These are phyloP conservation scores for Wickerhamiella allomyrinae DNA, from an alignment of 805 yeast species.

Conservation along the genomic window DNA sequence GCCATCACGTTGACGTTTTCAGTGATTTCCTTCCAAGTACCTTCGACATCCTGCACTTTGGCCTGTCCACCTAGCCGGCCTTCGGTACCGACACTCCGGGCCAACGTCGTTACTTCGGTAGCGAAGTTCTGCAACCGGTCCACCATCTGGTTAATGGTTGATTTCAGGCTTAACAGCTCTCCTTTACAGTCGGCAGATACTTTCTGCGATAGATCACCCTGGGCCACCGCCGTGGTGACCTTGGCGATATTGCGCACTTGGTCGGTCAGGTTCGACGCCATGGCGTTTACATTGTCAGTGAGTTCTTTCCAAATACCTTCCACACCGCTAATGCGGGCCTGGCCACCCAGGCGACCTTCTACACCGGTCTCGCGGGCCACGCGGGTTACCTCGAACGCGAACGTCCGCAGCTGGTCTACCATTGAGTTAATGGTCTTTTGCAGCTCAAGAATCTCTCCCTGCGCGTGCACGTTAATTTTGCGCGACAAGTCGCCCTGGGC, in stretches of 20 bases:
- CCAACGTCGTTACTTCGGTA: constrained; percentile 72
- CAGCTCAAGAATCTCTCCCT: constrained; percentile 73
- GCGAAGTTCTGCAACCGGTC: constrained; percentile 71
- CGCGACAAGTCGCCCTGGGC: constrained; percentile 75
- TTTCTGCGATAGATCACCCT: constrained; percentile 67
- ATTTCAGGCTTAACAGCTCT: constrained; percentile 63
- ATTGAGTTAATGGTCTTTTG: constrained; percentile 79
- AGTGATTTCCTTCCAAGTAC: constrained; percentile 74
- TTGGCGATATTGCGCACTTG: constrained; percentile 81
- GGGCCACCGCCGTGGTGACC: constrained; percentile 78
- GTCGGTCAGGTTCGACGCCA: constrained; percentile 77
- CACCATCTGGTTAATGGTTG: constrained; percentile 80
- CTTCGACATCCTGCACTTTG: constrained; percentile 62
- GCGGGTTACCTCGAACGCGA: constrained; percentile 74
- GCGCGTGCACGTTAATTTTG: constrained; percentile 80
- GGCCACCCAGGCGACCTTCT: constrained; percentile 79
- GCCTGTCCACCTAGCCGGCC: constrained; percentile 87
- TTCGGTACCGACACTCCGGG: constrained; percentile 78
- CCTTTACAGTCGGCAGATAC: constrained; percentile 81
- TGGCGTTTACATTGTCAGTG: constrained; percentile 77
- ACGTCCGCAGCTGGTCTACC: constrained; percentile 74
- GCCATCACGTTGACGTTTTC: constrained; percentile 87
- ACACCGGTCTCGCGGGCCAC: constrained; percentile 87
- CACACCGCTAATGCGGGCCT: constrained; percentile 63
- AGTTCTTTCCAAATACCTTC: constrained; percentile 82